Base-by-base conservation (phyloP, 2,329 filamentous ascomycete species). In the Sarocladium oryzae region DNA sequence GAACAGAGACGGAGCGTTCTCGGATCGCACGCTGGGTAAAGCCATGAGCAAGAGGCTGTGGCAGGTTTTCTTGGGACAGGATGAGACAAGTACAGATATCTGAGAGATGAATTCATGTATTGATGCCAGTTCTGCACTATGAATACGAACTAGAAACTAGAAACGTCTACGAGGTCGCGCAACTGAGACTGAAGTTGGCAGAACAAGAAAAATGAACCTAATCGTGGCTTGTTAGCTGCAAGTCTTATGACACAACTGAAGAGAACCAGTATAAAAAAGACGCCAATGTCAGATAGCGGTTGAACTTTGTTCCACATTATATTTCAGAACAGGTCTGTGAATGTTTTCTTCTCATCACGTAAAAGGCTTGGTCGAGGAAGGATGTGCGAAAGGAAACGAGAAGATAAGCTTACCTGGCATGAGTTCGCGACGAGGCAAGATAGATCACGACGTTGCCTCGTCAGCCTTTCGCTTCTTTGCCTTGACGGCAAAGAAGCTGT, bases 281-380 rank as follows among this genome's bases (percentile, higher is more conserved):
- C 26, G 61, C 51, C 50, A 54, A 53, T 52, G 66, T 88, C 85
- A 88, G 85, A 88, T 82, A 89, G 85, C 85, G 86, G 84, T 89
- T 89, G 85, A 82, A 81, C 71, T 71, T 73, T 66, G 74, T 77
- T 87, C 85, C 77, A 86, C 84, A 88, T 76, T 58, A 62, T 61
- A 41, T 15, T 86, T 89, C 84, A 77, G 86, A 85, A 86, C 85
- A 89, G 86, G 85, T 89, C 85, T 89, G 85, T 89, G 85, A 85
- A 79, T 73, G 73, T 74, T 77, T 71, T 63, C 72, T 68, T 78
- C 73, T 89, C 84, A 86, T 88, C 86, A 88, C 81, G 53, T 56
- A 61, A 60, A 61, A 62, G 56, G 55, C 51, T n/a, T 38, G 35
- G 52, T 30, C 13, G 28, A 26, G 50, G 40, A 28, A 20, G 23